phyloP scores from a whole-genome alignment of 345 rosid species.

The Draba incana region DNA sequence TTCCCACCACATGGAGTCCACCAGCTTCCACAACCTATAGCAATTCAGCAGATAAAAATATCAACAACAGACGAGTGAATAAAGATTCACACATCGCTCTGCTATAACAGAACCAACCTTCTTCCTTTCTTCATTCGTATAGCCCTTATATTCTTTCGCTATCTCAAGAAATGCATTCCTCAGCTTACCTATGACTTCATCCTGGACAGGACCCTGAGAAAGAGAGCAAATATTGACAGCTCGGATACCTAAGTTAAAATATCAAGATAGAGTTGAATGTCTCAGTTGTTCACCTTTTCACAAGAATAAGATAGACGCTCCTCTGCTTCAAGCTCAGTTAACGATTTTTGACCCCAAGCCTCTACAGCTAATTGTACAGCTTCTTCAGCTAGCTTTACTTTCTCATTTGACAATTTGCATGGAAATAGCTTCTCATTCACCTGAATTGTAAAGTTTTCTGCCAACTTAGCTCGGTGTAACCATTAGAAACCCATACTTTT shows the following conservation, averaged over 20 bases:
- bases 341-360: slow-evolving; percentile 84
- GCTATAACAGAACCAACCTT: slow-evolving; percentile 50
- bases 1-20: slow-evolving; percentile 94
- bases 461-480: slow-evolving; percentile 21
- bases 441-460: slow-evolving; percentile 44
- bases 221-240: not conserved
- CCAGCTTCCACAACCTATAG: slow-evolving; percentile 89
- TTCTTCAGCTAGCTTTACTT: slow-evolving; percentile 73
- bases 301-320: slow-evolving; percentile 92
- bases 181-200: slow-evolving; percentile 83
- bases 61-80: slow-evolving; percentile 21
- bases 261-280: slow-evolving; percentile 7
- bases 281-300: slow-evolving; percentile 69
- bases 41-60: slow-evolving; percentile 19
- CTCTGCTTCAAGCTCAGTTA: slow-evolving; percentile 95
- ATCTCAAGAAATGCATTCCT: slow-evolving; percentile 77
- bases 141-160: slow-evolving; percentile 73
- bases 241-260: slow-evolving; percentile 10
- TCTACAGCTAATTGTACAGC: slow-evolving; percentile 80
- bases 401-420: slow-evolving; percentile 69
- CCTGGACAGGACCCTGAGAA: slow-evolving; percentile 84
- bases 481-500: slow-evolving; percentile 20
- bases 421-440: slow-evolving; percentile 90
- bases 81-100: slow-evolving; percentile 23
- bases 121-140: slow-evolving; percentile 86